Conservation (phyloP, 164 flowering plant genomes). For the Cinnamomum micranthum region DNA sequence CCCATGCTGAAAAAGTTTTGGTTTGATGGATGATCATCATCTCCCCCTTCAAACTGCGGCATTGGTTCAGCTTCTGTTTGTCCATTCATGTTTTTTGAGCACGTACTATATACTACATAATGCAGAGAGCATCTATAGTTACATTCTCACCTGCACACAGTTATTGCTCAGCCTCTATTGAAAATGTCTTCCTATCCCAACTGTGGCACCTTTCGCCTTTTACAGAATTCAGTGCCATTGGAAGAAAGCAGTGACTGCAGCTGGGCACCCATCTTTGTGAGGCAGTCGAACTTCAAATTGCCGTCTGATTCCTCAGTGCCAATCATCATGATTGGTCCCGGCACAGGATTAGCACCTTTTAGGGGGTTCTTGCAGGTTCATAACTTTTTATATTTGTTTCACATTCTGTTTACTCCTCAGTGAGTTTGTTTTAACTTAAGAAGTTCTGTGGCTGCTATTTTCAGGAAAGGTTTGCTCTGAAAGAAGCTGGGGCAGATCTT, state of each 20-base stretch:
- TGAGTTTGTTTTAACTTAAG: not conserved
- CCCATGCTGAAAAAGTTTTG: not conserved
- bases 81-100: too few species aligned
- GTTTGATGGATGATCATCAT: not conserved
- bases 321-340: slow-evolving; percentile 80
- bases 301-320: slow-evolving; percentile 64
- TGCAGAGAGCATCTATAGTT: too few species aligned
- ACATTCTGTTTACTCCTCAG: too few species aligned
- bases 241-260: slow-evolving; percentile 59
- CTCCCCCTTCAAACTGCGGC: too few species aligned
- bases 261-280: slow-evolving; percentile 76
- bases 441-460: not conserved
- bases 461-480: slow-evolving; percentile 80
- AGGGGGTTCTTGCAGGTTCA: slow-evolving; percentile 87
- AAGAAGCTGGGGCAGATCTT: slow-evolving; percentile 55
- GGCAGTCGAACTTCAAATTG: slow-evolving; percentile 72
- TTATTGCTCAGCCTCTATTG: too few species aligned
- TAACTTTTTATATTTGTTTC: slow-evolving; percentile 20
- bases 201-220: not conserved
- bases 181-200: not conserved
- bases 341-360: slow-evolving; percentile 90
- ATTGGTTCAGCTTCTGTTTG: too few species aligned
- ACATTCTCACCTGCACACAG: too few species aligned
- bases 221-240: slow-evolving; percentile 59
- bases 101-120: too few species aligned